Base-by-base conservation (phyloP, 768 basidiomycete genomes). In the Rhodotorula toruloides region DNA sequence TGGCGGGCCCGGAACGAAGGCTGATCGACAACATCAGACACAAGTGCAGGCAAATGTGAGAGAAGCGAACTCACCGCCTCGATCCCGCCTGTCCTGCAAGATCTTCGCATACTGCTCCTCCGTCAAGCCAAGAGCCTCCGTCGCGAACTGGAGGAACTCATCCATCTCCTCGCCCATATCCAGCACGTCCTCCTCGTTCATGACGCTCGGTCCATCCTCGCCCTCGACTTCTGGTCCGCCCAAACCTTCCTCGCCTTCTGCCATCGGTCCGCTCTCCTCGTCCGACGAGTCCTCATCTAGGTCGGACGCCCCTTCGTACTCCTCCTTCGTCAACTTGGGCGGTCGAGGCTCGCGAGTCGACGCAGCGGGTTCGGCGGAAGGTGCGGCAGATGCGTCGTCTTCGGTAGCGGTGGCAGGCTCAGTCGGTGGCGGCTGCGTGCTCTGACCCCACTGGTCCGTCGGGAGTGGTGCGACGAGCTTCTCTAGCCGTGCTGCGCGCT, bases 81-180 rank as follows among this genome's bases (percentile, higher is more conserved):
- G 81, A 34, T 81, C 81, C 75, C 83, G 81, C 37, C 96, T 82
- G 68, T 93, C 90, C 61, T 81, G 80, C 36, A 98, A 72, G 54
- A 99, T 98, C n/a, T 85, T 83, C 22, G 82, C 78, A 90, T 93
- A 98, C 76, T 91, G 87, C n/a, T 85, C 85, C 70, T 92, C 87
- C 48, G 82, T 84, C 67, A 99, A 88, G 2, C 96, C 96, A 42
- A 98, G 79, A 9, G 89, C 85, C 73, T 97, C 90, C 52, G 91
- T 85, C 19, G 96, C 89, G 77, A 99, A 99, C 78, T 91, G 88
- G 37, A 99, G 79, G 71, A 98, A 99, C 72, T 96, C 94, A 72
- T 89, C 91, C 78, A 90, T 84, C 78, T 99, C 96, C 72, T 90
- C 87, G 1, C 81, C 84, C 91, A 98, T 94, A 71, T 96, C 87